These are phyloP conservation scores for Tritrichomonas musculus DNA, from an alignment of 208 protist genomes.

Conservation along the genomic window DNA sequence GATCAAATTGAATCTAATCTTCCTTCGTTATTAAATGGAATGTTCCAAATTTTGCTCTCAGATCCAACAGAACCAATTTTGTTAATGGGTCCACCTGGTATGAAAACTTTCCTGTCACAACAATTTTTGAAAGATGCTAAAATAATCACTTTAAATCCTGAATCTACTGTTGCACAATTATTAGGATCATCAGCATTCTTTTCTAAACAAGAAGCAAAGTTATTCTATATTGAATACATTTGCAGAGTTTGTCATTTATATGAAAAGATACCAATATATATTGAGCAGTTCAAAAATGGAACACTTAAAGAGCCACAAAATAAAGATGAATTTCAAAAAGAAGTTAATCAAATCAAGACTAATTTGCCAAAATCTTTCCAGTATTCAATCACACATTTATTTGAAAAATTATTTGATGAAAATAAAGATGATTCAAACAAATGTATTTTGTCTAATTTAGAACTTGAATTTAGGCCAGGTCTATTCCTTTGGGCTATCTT, in stretches of 20 bases:
- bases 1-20: too few relatives aligned
- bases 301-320: neutral
- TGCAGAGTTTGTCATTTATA: too few relatives aligned
- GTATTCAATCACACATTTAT: neutral
- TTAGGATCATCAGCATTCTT: neutral
- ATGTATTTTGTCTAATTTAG: neutral
- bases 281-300: neutral
- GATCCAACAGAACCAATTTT: neutral
- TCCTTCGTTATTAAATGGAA: neutral
- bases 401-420: neutral
- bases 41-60: neutral
- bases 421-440: neutral
- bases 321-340: neutral
- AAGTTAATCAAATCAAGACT: neutral
- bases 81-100: neutral
- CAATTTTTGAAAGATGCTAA: neutral
- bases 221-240: neutral
- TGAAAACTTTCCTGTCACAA: neutral
- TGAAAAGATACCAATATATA: neutral
- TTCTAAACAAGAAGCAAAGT: neutral
- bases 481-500: neutral
- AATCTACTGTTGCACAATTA: neutral
- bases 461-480: neutral
- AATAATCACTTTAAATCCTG: neutral
- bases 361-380: neutral